Base-by-base conservation (phyloP, 768 basidiomycete species). In the Boletellus ananas region DNA sequence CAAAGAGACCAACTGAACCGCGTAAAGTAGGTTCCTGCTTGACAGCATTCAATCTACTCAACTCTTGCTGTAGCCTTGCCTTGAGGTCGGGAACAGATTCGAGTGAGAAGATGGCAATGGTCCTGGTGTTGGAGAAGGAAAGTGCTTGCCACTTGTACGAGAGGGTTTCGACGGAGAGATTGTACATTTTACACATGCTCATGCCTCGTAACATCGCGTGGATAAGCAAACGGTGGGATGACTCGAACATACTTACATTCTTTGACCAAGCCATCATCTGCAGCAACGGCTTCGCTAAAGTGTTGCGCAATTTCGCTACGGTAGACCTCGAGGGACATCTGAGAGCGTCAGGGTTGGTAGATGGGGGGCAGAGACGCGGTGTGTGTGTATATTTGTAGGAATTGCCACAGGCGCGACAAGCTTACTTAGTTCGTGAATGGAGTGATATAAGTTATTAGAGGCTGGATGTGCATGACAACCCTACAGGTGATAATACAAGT, bases 81-180 rank as follows among this genome's bases (percentile, higher is more conserved):
- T 66, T 72, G 43, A 70, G 68, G 12, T 73, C 73, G 39, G 75
- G 75, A 23, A 84, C 70, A 14, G 76, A 71, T 45, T 60, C 59
- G 42, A 75, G 65, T 3, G 79, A 76, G 48, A 86, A 81, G 52
- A 77, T 69, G 20, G 74, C 74, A 36, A 79, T 16, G 3, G 60
- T 58, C 25, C 34, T 54, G n/a, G 59, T 63, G 39, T 43, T 60
- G 17, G 56, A 65, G 43, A 63, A 72, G 13, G 55, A 58, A 29
- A 62, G 70, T 47, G 85, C 85, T 61, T 90, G 84, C 75, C 84
- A 82, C 63, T 88, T 90, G 67, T 73, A 90, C 35, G 73, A 74
- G 17, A 90, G 72, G 42, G 70, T 63, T 20, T 80, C 74, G 18
- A 82, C 74, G 27, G 70, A 56, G 34, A 84, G 33, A 50, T 78